These are phyloP conservation scores for Cryomyces minteri DNA, from an alignment of 495 filamentous ascomycete genomes.

Conservation along the genomic window DNA sequence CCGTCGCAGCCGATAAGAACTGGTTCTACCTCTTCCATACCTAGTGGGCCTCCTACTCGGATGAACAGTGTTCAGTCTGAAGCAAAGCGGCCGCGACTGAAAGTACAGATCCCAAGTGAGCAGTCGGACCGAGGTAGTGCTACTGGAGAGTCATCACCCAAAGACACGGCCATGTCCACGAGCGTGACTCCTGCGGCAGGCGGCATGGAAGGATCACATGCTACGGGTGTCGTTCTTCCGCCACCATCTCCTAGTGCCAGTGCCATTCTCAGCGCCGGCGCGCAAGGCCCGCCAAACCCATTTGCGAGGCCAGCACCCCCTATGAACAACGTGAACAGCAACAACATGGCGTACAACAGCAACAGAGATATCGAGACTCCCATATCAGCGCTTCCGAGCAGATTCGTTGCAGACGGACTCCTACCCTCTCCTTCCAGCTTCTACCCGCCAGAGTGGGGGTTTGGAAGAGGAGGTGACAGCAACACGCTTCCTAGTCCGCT, in stretches of 20 bases:
- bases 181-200: conserved; percentile 26
- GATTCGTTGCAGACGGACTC: conserved; percentile 70
- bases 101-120: conserved; percentile 88
- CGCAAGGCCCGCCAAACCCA: conserved; percentile 83
- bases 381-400: conserved; percentile 87
- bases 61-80: conserved; percentile 44
- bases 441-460: conserved; percentile 84
- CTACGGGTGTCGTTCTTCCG: conserved; percentile 60
- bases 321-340: conserved; percentile 34
- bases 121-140: conserved; percentile 67
- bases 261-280: conserved; percentile 74
- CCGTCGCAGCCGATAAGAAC: conserved; percentile 8
- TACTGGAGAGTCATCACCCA: conserved; percentile 58
- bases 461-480: conserved; percentile 43
- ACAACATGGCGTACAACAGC: conserved; percentile 30
- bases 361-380: conserved; percentile 81
- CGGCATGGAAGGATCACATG: conserved; percentile 35
- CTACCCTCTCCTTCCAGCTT: conserved; percentile 79
- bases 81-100: conserved; percentile 61
- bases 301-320: conserved; percentile 72
- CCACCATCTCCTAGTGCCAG: conserved; percentile 84
- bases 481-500: conserved; percentile 82
- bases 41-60: conserved; percentile 41
- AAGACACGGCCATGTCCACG: conserved; percentile 42
- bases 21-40: conserved; percentile 13